Evolutionary conservation across 2,329 filamentous ascomycete genomes (phyloP).

Genomic region (Lasiodiplodia sp.): DNA sequence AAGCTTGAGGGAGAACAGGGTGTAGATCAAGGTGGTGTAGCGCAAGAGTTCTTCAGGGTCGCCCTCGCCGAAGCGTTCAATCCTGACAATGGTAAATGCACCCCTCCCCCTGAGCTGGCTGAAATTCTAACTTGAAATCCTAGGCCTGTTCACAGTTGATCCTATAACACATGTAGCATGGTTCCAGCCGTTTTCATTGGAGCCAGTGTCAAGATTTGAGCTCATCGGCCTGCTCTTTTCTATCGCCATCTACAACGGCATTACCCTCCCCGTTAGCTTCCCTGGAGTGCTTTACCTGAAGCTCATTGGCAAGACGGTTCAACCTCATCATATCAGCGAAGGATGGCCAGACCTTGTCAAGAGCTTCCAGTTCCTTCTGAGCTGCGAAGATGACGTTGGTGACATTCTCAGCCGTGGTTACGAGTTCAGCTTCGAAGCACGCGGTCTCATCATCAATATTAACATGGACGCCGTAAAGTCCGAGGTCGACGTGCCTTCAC

Average conservation of each 20-base stretch:
- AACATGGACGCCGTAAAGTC: conserved; percentile 55
- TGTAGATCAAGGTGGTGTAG: conserved; percentile 91
- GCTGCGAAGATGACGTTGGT: conserved; percentile 83
- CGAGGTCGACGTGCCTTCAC: conserved; percentile 6
- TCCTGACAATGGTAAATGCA: conserved; percentile 69
- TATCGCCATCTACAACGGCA: conserved; percentile 89
- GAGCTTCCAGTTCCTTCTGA: conserved; percentile 74
- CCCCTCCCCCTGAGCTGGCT: background rate
- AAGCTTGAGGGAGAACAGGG: conserved; percentile 84
- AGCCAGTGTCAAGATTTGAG: conserved; percentile 89
- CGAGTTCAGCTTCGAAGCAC: conserved; percentile 76
- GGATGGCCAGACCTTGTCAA: conserved; percentile 85
- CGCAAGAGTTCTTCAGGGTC: conserved; percentile 93
- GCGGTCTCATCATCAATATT: conserved; percentile 61
- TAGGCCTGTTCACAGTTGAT: conserved; percentile 79
- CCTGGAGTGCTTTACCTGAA: conserved; percentile 84
- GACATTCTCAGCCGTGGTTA: conserved; percentile 86
- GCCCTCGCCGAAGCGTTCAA: conserved; percentile 81
- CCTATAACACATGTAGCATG: conserved; percentile 79
- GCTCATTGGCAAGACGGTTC: conserved; percentile 73
- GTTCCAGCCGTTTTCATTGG: conserved; percentile 83
- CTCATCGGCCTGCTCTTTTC: conserved; percentile 87
- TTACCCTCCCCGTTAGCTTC: conserved; percentile 89
- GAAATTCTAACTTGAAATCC: background rate
- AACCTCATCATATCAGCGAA: conserved; percentile 81